phyloP scores from a whole-genome alignment of 2,329 filamentous ascomycete genomes.

The Macrophomina pseudophaseolina region DNA sequence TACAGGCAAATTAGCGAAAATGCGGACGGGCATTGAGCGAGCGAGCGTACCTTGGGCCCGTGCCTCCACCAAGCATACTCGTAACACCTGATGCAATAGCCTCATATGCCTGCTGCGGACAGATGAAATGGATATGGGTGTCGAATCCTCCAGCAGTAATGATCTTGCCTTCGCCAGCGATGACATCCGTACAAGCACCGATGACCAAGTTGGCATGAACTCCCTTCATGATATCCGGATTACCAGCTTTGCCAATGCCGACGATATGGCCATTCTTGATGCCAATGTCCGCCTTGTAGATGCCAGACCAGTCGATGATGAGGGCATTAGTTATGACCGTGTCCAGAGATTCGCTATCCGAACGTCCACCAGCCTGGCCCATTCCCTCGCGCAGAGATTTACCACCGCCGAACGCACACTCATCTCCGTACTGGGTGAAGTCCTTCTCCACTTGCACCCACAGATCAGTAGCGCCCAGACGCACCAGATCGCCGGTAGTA shows the following conservation, averaged over 20 bases:
- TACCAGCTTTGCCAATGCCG: conserved; percentile 92
- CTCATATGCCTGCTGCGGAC: conserved; percentile 87
- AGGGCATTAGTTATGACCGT: conserved; percentile 88
- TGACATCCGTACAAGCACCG: conserved; percentile 87
- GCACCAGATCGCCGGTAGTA: conserved; percentile 83
- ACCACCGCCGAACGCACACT: conserved; percentile 93
- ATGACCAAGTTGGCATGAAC: conserved; percentile 80
- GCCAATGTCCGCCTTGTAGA: conserved; percentile 96
- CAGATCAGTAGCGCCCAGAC: conserved; percentile 81
- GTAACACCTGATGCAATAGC: conserved; percentile 85
- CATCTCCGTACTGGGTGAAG: conserved; percentile 82
- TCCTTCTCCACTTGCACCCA: conserved; percentile 93
- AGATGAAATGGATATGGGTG: conserved; percentile 92
- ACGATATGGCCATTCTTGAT: conserved; percentile 86
- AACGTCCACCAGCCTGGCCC: conserved; percentile 84
- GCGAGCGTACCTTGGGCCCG: conserved; percentile 76
- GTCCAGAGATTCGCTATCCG: conserved; percentile 75
- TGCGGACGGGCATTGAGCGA: not conserved
- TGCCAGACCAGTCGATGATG: conserved; percentile 88
- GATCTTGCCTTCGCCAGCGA: conserved; percentile 89
- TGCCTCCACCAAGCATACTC: conserved; percentile 88
- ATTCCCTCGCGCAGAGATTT: conserved; percentile 95
- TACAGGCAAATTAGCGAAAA: conserved; percentile 43
- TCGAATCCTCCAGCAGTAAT: conserved; percentile 90
- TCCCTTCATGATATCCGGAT: conserved; percentile 95